Base-by-base conservation (phyloP, 2,329 filamentous ascomycete genomes). In the Penicillium sp. region DNA sequence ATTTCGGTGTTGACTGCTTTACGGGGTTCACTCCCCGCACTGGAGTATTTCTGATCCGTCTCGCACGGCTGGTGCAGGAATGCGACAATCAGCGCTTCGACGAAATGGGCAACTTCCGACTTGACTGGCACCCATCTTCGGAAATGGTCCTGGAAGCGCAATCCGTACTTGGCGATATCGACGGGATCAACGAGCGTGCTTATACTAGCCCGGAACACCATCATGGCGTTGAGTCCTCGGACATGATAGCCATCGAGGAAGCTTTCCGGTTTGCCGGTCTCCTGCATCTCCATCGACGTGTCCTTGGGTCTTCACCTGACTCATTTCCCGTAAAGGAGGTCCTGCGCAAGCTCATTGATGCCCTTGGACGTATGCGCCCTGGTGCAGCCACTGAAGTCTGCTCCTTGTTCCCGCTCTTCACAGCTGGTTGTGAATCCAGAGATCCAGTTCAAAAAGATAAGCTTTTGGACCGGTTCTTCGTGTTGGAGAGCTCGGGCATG, bases 241-340 rank as follows among this genome's bases (percentile, higher is more conserved):
- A 85, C 42, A 80, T 83, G 53, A 79, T 81, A 55, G 87, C 89
- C 10, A 88, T 87, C 2, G 93, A 94, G 68, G 84, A 88, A 67
- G 87, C 89, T 2, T 93, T 90, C 72, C 90, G 93, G 69, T 91
- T 86, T 82, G 89, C 90, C 1, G 90, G 87, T 0, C 77, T 92
- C 12, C 83, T 93, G 4, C 89, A 94, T 68, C 81, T 94, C 9
- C 84, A 90, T 59, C 85, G 90, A 13, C 85, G 91, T 17, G 87
- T 93, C 0, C 77, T 93, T 15, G 86, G 86, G 4, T 85, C 84
- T 45, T 77, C 81, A 0, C 78, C 83, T 0, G 73, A 73, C 1
- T 83, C 90, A 60, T 70, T 77, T 0, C 81, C 85, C 23, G 88
- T 94, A 0, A 86, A 87, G 64, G 75, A 78, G 12, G 83, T 85